Percentiles rank a stretch among this genome's conserved stretches.
Conservation (phyloP, 331 rosid genomes). For the Dryas integrifolia region DNA sequence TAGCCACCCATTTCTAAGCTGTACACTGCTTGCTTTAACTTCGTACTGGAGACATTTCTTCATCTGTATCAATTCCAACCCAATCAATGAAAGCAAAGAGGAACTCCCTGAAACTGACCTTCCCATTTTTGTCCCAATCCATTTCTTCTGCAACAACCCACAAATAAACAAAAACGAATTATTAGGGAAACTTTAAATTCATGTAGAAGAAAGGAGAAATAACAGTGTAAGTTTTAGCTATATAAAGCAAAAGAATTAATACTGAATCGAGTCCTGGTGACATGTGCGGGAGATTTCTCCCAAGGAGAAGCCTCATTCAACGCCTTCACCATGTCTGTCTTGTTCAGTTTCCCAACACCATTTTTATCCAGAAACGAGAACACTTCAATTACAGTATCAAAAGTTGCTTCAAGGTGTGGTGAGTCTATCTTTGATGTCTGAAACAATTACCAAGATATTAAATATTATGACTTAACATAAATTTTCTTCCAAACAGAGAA, state of each 20-base stretch:
- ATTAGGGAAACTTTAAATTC: not conserved
- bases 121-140: slow-evolving; percentile 82
- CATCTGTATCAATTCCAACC: slow-evolving; percentile 80
- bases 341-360: slow-evolving; percentile 74
- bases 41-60: slow-evolving; percentile 30
- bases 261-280: slow-evolving; percentile 61
- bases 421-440: slow-evolving; percentile 57
- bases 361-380: slow-evolving; percentile 74
- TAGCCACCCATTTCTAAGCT: not conserved
- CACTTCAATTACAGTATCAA: slow-evolving; percentile 60
- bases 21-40: slow-evolving; percentile 4
- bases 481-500: not conserved
- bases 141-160: slow-evolving; percentile 55
- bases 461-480: slow-evolving; percentile 1
- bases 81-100: slow-evolving; percentile 83
- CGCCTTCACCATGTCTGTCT: slow-evolving; percentile 68
- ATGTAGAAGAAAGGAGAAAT: not conserved
- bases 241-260: slow-evolving; percentile 33
- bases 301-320: slow-evolving; percentile 58
- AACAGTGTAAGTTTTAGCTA: not conserved
- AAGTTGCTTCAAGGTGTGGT: slow-evolving; percentile 62
- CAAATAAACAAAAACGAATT: not conserved
- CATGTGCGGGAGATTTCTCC: slow-evolving; percentile 74
- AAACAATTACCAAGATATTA: slow-evolving; percentile 27
- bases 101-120: slow-evolving; percentile 75